Conservation (phyloP, 2,329 filamentous ascomycete genomes). For the Pestalotiopsis sp. region DNA sequence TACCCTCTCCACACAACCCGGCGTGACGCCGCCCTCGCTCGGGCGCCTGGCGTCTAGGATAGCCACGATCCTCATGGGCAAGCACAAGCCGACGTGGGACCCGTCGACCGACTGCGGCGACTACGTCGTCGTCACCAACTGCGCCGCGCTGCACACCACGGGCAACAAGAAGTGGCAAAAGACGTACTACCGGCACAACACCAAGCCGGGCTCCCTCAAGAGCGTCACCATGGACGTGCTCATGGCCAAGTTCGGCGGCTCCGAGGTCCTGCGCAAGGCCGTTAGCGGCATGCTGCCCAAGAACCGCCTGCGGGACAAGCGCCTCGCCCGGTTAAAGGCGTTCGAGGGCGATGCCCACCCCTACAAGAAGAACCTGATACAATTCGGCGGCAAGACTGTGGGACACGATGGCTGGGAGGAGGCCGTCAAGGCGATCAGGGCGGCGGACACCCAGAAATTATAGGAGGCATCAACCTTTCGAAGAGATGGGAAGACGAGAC, state of each 20-base stretch:
- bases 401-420: slow-evolving; percentile 57
- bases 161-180: slow-evolving; percentile 94
- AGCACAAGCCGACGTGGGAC: slow-evolving; percentile 98
- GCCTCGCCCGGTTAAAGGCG: slow-evolving; percentile 87
- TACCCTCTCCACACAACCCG: slow-evolving; percentile 59
- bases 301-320: slow-evolving; percentile 86
- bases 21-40: slow-evolving; percentile 73
- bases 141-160: slow-evolving; percentile 82
- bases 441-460: slow-evolving; percentile 53
- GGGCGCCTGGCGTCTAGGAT: slow-evolving; percentile 89
- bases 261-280: slow-evolving; percentile 87
- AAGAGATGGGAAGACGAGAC: neutral
- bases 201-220: slow-evolving; percentile 83
- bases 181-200: slow-evolving; percentile 93
- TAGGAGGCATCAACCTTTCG: slow-evolving; percentile 32
- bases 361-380: slow-evolving; percentile 85
- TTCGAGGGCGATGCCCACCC: slow-evolving; percentile 94
- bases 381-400: slow-evolving; percentile 64
- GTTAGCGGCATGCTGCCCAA: slow-evolving; percentile 98
- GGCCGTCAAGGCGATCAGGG: slow-evolving; percentile 52
- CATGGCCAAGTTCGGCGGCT: slow-evolving; percentile 87
- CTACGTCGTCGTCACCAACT: slow-evolving; percentile 94
- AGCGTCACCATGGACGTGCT: slow-evolving; percentile 92
- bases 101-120: slow-evolving; percentile 98
- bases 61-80: slow-evolving; percentile 90